Percentiles rank a stretch among this genome's conserved stretches.
phyloP scores from a whole-genome alignment of 2,329 filamentous ascomycete genomes.

The Neonectria magnoliae region DNA sequence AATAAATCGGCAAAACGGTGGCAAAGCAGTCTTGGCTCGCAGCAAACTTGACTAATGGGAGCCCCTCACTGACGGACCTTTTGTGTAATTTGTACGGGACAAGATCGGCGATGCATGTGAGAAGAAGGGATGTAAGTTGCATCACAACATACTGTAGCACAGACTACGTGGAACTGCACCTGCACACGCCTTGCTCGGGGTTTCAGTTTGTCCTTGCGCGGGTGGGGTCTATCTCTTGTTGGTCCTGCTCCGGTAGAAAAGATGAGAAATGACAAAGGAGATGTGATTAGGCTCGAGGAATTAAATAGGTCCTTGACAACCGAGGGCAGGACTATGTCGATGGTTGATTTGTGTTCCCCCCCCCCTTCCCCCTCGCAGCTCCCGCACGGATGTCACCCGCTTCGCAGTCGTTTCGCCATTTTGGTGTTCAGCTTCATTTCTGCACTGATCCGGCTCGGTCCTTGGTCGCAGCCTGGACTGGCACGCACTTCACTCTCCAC shows the following conservation, averaged over 20 bases:
- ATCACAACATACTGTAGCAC: neutral
- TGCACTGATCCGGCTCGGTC: too few species aligned
- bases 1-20: neutral
- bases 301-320: too few species aligned
- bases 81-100: constrained; percentile 1
- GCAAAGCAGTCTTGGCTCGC: neutral
- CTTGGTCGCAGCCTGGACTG: too few species aligned
- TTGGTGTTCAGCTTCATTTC: too few species aligned
- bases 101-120: constrained; percentile 13
- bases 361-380: too few species aligned
- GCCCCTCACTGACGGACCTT: constrained; percentile 5
- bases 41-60: constrained; percentile 13
- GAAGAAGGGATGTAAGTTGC: neutral
- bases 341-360: too few species aligned
- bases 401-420: too few species aligned
- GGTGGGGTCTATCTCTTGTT: neutral
- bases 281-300: too few species aligned
- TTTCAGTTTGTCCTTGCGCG: neutral
- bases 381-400: too few species aligned
- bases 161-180: neutral
- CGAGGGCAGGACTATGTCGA: too few species aligned
- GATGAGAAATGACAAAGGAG: neutral
- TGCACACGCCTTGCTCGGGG: neutral
- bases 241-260: neutral
- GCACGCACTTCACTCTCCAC: too few species aligned